Evolutionary conservation across 2,329 filamentous ascomycete genomes (phyloP).

Genomic region (Ophiocordyceps camponoti-leonardi): DNA sequence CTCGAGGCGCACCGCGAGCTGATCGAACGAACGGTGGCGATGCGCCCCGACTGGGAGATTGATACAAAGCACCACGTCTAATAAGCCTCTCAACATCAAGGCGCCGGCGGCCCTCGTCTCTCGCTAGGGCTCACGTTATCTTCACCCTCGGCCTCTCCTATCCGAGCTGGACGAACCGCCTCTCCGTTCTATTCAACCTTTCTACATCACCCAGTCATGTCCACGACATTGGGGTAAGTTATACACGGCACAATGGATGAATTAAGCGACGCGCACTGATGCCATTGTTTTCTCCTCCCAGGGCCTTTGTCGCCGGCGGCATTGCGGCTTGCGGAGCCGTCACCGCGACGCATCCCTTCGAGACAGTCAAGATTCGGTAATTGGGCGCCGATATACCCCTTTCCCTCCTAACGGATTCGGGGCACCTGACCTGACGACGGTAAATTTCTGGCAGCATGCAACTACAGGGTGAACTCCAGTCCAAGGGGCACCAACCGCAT

Average conservation of each 20-base stretch:
- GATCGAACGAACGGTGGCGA: neutral
- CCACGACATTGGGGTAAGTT: conserved; percentile 22
- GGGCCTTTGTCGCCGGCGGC: conserved; percentile 88
- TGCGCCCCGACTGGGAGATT: neutral
- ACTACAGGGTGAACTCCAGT: conserved; percentile 85
- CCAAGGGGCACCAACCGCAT: conserved; percentile 67
- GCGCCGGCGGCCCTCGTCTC: neutral
- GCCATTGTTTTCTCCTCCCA: conserved; percentile 11
- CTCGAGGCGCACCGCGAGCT: neutral
- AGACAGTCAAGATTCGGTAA: conserved; percentile 96
- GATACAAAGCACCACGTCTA: neutral
- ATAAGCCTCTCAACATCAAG: neutral
- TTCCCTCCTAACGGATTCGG: neutral
- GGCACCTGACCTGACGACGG: neutral
- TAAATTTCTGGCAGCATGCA: conserved; percentile 48
- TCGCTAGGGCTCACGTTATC: neutral
- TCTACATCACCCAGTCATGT: conserved; percentile 3
- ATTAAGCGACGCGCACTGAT: conserved; percentile 2
- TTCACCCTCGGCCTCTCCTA: neutral
- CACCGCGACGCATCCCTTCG: conserved; percentile 93
- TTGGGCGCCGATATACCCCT: conserved; percentile 8
- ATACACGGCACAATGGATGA: neutral
- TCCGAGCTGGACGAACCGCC: neutral
- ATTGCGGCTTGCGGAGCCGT: conserved; percentile 95
- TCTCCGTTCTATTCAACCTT: too few relatives aligned